These are phyloP conservation scores for Syzygium aqueum DNA, from an alignment of 345 rosid genomes.

Conservation along the genomic window DNA sequence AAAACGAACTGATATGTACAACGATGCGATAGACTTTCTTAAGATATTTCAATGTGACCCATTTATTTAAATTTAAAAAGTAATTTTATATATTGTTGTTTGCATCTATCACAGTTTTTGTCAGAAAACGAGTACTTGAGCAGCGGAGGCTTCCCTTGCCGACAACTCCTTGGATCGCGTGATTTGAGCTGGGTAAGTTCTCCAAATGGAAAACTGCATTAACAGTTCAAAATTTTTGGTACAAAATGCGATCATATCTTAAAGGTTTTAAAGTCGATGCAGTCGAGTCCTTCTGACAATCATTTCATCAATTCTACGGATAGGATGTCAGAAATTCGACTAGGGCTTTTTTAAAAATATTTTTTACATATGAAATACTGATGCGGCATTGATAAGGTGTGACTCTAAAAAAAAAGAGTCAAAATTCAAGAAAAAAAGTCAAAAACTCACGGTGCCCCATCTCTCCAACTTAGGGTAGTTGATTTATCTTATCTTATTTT, in stretches of 20 bases:
- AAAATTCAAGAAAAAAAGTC: background rate
- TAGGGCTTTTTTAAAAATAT: accelerated
- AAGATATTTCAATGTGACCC: background rate
- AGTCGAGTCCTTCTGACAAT: background rate
- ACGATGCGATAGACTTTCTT: background rate
- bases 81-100: background rate
- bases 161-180: background rate
- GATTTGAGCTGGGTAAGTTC: background rate
- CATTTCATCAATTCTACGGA: background rate
- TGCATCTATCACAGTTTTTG: background rate
- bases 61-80: background rate
- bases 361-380: background rate
- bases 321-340: background rate
- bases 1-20: background rate
- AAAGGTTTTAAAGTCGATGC: accelerated
- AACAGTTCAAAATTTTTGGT: too few species aligned
- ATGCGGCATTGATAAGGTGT: accelerated
- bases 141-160: background rate
- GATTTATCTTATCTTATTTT: background rate
- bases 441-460: too few species aligned
- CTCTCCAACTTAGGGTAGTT: background rate
- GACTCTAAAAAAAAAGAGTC: background rate
- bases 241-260: background rate
- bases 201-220: too few species aligned
- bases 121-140: background rate